Evolutionary conservation across 2,329 filamentous ascomycete species (phyloP).

Genomic region (Metarhizium anisopliae): DNA sequence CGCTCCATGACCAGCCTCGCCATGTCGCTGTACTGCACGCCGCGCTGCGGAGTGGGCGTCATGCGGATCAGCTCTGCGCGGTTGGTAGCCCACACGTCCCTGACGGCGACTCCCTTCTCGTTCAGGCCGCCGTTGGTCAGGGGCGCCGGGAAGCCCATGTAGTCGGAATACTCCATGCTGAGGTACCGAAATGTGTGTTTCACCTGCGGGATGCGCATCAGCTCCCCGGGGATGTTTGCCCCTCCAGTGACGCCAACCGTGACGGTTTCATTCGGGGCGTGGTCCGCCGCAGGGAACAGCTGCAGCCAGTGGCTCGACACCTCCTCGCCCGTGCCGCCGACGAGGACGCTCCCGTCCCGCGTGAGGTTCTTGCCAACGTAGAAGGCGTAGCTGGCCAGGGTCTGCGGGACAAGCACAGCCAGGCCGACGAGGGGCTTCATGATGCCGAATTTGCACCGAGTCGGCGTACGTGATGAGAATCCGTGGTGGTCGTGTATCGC

Average conservation of each 20-base stretch:
- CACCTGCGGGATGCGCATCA: slow-evolving; percentile 16
- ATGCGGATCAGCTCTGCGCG: slow-evolving; percentile 28
- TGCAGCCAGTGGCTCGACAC: slow-evolving; percentile 38
- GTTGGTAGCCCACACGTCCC: slow-evolving; percentile 32
- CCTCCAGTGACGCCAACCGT: slow-evolving; percentile 31
- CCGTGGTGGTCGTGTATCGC: neutral
- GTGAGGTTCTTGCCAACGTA: slow-evolving; percentile 38
- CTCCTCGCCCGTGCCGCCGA: slow-evolving; percentile 38
- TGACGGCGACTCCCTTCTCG: slow-evolving; percentile 29
- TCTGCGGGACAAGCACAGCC: slow-evolving; percentile 8
- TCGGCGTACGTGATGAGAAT: neutral
- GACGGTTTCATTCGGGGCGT: slow-evolving; percentile 30
- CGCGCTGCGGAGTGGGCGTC: slow-evolving; percentile 30
- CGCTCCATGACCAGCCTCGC: slow-evolving; percentile 30
- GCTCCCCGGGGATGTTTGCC: slow-evolving; percentile 24
- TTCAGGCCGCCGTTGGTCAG: slow-evolving; percentile 35
- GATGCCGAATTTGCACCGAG: neutral
- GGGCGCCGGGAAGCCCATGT: slow-evolving; percentile 31
- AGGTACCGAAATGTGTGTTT: slow-evolving; percentile 17
- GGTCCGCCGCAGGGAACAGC: slow-evolving; percentile 31
- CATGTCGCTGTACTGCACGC: slow-evolving; percentile 31
- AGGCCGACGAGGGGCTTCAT: neutral
- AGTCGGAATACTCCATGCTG: slow-evolving; percentile 26
- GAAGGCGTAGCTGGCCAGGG: slow-evolving; percentile 35
- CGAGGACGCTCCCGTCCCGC: slow-evolving; percentile 29